A percentile compares a stretch with the other conserved stretches of the same genome.
Evolutionary conservation across 1,139 yeast genomes (phyloP).

Genomic region (Suhomyces taliae): DNA sequence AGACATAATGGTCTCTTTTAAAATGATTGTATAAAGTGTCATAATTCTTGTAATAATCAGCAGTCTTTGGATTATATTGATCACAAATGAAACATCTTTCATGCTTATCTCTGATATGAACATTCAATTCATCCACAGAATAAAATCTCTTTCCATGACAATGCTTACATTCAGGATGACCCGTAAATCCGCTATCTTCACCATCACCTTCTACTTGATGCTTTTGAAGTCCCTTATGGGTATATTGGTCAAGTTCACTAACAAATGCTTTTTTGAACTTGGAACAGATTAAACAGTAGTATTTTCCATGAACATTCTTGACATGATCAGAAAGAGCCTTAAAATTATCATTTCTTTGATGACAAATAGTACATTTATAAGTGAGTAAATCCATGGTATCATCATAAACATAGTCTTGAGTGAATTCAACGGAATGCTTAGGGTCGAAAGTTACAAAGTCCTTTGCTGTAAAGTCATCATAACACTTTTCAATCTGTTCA

Average conservation of each 20-base stretch:
- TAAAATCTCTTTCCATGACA: slow-evolving; percentile 77
- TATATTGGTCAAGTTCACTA: slow-evolving; percentile 63
- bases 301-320: slow-evolving; percentile 58
- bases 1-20: slow-evolving; percentile 67
- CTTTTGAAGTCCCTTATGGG: slow-evolving; percentile 58
- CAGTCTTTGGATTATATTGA: slow-evolving; percentile 58
- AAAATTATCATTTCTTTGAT: slow-evolving; percentile 44
- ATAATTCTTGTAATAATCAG: slow-evolving; percentile 79
- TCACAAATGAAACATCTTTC: slow-evolving; percentile 93
- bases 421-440: slow-evolving; percentile 53
- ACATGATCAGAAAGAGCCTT: slow-evolving; percentile 66
- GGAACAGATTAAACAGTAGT: slow-evolving; percentile 74
- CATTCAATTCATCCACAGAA: slow-evolving; percentile 81
- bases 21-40: slow-evolving; percentile 76
- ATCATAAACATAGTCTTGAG: slow-evolving; percentile 40
- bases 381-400: slow-evolving; percentile 54
- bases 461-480: slow-evolving; percentile 31
- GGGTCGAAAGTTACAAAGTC: slow-evolving; percentile 39
- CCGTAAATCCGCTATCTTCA: slow-evolving; percentile 71
- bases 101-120: slow-evolving; percentile 82
- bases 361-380: slow-evolving; percentile 60
- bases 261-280: slow-evolving; percentile 76
- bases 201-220: slow-evolving; percentile 66
- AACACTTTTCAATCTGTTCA: slow-evolving; percentile 42
- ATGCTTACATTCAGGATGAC: slow-evolving; percentile 88